Evolutionary conservation across 257 asterid species (phyloP), one percentile per base, ranked within the genome.

Genomic region (Eustoma russellianum): DNA sequence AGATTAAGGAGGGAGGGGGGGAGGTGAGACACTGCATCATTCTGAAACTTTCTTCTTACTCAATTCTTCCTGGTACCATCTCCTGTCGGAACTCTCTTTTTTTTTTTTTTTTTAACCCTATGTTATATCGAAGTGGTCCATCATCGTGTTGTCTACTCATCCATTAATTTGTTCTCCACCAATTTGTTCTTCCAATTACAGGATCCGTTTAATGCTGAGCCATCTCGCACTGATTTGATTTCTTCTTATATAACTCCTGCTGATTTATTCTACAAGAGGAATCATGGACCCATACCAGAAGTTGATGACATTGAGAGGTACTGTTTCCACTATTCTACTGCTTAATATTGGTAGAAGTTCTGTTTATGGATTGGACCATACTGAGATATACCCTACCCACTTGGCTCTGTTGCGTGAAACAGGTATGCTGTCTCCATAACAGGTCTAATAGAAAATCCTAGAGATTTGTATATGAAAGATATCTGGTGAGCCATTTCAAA

Each of bases 201-300:
- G 98, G 95, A 87, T 49, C 98, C 98, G 35, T 91, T 84, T 73
- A 91, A 91, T 74, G 98, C 98, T 0, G 96, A 86, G 78, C 98
- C 98, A 5, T 84, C 68, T 8, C 95, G 95, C 45, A 46, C 71
- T 1, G 82, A 70, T 69, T 77, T 91, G 53, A 74, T 91, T 60
- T 69, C 85, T 12, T 79, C 95, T 33, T 88, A 91, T 61, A 72
- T 91, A 18, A 91, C 97, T 35, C 91, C 95, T 3, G 94, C 79
- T 41, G 95, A 87, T 13, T 76, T 80, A 71, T 91, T 87, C 68
- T 91, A 85, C 60, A 91, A 91, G 85, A 79, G 98, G 80, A 92
- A 88, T 71, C 98, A 92, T 53, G 98, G 98, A 50, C 98, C 98
- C 9, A 83, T 91, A 63, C 97, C 98, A 16, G 33, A 87, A 6